Conservation (phyloP, 2,329 filamentous ascomycete species). For the Fusarium pseudograminearum region DNA sequence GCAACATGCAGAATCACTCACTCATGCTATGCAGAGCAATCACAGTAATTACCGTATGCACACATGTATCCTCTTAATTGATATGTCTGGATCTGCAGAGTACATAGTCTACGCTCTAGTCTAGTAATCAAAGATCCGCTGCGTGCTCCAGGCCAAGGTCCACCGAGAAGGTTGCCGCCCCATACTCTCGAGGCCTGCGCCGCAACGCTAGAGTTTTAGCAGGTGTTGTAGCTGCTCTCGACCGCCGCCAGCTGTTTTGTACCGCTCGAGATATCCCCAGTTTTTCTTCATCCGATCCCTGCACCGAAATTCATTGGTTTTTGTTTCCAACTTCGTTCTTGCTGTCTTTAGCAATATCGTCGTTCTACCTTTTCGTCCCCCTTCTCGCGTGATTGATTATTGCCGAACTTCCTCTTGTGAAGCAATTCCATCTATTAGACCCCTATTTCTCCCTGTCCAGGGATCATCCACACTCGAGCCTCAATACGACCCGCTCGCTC, state of each 20-base stretch:
- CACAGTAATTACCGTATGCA: background rate
- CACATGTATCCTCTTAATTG: constrained; percentile 16
- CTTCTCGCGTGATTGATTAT: background rate
- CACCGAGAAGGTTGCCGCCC: constrained; percentile 26
- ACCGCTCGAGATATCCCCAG: constrained; percentile 22
- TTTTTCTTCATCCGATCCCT: constrained; percentile 14
- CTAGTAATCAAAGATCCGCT: constrained; percentile 18
- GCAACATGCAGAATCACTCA: constrained; percentile 3
- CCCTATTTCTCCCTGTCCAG: constrained; percentile 32
- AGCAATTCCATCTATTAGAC: constrained; percentile 17
- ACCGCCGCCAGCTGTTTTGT: background rate
- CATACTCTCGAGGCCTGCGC: constrained; percentile 7
- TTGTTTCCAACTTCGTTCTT: constrained; percentile 3
- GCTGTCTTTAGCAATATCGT: constrained; percentile 5
- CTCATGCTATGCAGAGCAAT: background rate
- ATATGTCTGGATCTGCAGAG: constrained; percentile 7
- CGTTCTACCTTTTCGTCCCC: background rate
- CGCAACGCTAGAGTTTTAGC: constrained; percentile 8
- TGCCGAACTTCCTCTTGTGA: background rate
- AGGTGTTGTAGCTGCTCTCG: constrained; percentile 1
- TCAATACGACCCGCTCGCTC: constrained; percentile 32
- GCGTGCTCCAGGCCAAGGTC: constrained; percentile 11
- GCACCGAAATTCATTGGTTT: background rate
- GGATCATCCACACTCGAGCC: constrained; percentile 26
- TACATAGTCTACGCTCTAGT: background rate